These are phyloP conservation scores for Alloteropsis semialata DNA, from an alignment of 176 grass and related monocot genomes.

Conservation along the genomic window DNA sequence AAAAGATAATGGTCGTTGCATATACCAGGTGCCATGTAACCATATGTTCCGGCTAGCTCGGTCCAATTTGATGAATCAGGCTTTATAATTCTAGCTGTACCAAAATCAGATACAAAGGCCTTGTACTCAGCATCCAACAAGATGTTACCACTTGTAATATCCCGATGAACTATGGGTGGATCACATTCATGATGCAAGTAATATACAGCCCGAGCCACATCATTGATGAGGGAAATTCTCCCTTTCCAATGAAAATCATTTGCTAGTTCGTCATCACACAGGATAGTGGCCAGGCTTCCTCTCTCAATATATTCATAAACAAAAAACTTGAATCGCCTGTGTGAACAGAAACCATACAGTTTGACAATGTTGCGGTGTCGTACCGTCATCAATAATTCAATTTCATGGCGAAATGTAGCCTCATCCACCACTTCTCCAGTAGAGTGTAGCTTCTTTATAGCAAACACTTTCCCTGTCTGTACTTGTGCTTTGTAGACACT, in stretches of 20 bases:
- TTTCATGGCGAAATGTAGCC: background rate
- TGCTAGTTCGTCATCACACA: background rate
- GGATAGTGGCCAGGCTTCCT: conserved; percentile 9
- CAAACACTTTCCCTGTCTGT: background rate
- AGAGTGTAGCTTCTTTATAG: conserved; percentile 4
- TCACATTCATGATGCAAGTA: conserved; percentile 30
- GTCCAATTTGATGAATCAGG: conserved; percentile 27
- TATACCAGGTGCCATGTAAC: conserved; percentile 32
- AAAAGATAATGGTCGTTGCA: background rate
- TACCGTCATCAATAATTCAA: conserved; percentile 19
- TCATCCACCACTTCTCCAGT: background rate
- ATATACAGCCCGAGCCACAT: conserved; percentile 21
- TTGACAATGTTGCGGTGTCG: background rate
- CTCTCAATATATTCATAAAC: conserved; percentile 20
- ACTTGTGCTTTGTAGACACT: conserved; percentile 3
- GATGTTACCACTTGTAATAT: conserved; percentile 31
- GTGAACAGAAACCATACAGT: conserved; percentile 9
- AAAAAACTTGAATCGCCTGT: background rate
- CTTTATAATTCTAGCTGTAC: conserved; percentile 21
- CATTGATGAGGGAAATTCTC: conserved; percentile 2
- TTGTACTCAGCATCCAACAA: conserved; percentile 26
- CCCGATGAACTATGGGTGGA: conserved; percentile 24
- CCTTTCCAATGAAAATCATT: conserved; percentile 2
- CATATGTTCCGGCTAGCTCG: conserved; percentile 18
- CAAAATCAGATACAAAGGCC: conserved; percentile 29